A percentile compares a stretch with the other conserved stretches of the same genome.
These are phyloP conservation scores for Colletotrichum australisinense DNA, from an alignment of 2,329 filamentous ascomycete genomes.

Conservation along the genomic window DNA sequence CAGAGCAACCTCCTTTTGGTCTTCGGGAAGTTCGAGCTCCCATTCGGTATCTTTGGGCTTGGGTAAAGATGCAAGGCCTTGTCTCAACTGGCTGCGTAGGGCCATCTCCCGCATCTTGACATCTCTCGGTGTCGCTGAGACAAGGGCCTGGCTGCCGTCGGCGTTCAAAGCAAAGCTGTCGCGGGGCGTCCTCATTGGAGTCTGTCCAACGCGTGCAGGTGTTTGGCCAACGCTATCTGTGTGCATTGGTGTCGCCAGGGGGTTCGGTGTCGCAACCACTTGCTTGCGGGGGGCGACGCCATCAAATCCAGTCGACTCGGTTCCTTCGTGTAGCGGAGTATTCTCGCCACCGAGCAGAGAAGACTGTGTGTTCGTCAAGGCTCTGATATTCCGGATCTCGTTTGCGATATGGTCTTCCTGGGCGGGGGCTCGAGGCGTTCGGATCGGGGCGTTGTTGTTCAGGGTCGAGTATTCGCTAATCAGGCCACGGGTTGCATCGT, in stretches of 20 bases:
- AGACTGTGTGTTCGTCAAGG: slow-evolving; percentile 92
- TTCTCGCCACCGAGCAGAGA: slow-evolving; percentile 95
- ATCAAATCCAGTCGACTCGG: slow-evolving; percentile 87
- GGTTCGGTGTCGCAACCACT: slow-evolving; percentile 90
- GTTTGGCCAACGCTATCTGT: slow-evolving; percentile 75
- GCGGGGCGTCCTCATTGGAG: slow-evolving; percentile 87
- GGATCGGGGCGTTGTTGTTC: slow-evolving; percentile 85
- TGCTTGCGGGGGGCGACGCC: slow-evolving; percentile 85
- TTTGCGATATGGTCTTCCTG: slow-evolving; percentile 97
- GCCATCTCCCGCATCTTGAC: slow-evolving; percentile 77
- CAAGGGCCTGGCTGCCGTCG: slow-evolving; percentile 73
- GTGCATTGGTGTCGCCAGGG: slow-evolving; percentile 87
- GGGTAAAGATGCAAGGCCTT: slow-evolving; percentile 83
- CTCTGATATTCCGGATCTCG: slow-evolving; percentile 93
- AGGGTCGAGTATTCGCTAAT: slow-evolving; percentile 88
- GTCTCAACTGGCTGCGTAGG: slow-evolving; percentile 74
- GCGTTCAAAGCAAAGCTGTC: slow-evolving; percentile 89
- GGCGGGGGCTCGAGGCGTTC: slow-evolving; percentile 89
- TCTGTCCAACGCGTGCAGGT: slow-evolving; percentile 77
- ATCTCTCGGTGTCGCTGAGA: slow-evolving; percentile 82
- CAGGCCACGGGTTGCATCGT: slow-evolving; percentile 85
- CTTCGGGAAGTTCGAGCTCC: slow-evolving; percentile 92
- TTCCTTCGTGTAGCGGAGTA: slow-evolving; percentile 84
- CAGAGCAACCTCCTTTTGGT: slow-evolving; percentile 71
- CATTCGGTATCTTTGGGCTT: slow-evolving; percentile 94